Conservation (phyloP, 805 yeast species). For the Candida berthetii region DNA sequence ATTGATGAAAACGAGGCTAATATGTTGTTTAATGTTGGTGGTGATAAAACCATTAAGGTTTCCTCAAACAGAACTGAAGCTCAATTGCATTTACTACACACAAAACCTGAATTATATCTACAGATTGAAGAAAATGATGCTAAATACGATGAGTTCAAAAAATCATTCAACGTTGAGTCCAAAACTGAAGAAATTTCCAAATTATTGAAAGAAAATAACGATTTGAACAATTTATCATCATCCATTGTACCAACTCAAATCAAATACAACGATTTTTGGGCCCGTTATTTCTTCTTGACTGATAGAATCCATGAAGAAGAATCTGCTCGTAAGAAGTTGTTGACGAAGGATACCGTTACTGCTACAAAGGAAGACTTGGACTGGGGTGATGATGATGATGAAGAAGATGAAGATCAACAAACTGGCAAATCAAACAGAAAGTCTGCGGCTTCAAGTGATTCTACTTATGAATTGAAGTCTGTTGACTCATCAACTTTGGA, state of each 20-base stretch:
- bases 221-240: constrained; percentile 50
- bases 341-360: constrained; percentile 28
- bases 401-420: constrained; percentile 26
- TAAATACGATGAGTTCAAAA: constrained; percentile 26
- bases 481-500: constrained; percentile 29
- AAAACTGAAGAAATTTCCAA: constrained; percentile 45
- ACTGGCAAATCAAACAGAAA: constrained; percentile 5
- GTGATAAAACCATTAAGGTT: constrained; percentile 23
- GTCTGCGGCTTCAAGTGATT: constrained; percentile 30
- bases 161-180: constrained; percentile 35
- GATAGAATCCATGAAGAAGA: constrained; percentile 54
- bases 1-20: constrained; percentile 30
- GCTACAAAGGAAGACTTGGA: constrained; percentile 39
- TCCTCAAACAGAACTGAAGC: constrained; percentile 55
- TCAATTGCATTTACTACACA: constrained; percentile 49
- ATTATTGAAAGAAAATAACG: constrained; percentile 41
- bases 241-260: constrained; percentile 61
- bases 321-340: constrained; percentile 54
- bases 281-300: constrained; percentile 53
- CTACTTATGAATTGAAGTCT: constrained; percentile 33
- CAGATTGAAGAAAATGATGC: constrained; percentile 23
- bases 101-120: constrained; percentile 26
- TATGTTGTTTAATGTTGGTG: constrained; percentile 36
- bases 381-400: constrained; percentile 34
- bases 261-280: constrained; percentile 67